Percentiles rank a stretch among this genome's conserved stretches.
Conservation (phyloP, 2,329 filamentous ascomycete genomes). For the Gliomastix tumulicola region DNA sequence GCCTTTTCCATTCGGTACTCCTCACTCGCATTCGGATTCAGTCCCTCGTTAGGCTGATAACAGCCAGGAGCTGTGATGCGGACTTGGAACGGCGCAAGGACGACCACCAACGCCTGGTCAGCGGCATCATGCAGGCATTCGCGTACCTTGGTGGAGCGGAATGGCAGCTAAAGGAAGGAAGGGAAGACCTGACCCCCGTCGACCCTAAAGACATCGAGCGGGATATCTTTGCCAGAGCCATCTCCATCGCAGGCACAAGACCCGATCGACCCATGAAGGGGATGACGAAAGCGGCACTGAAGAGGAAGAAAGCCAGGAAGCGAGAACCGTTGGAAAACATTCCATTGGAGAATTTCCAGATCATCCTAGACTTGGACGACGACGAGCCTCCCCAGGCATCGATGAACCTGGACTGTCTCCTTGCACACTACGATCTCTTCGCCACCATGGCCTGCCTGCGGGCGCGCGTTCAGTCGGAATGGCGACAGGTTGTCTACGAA, state of each 20-base stretch:
- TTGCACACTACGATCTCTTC: slow-evolving; percentile 15
- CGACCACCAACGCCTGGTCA: background rate
- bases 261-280: background rate
- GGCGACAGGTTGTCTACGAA: slow-evolving; percentile 35
- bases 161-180: background rate
- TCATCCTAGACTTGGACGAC: slow-evolving; percentile 27
- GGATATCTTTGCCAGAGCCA: background rate
- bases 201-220: background rate
- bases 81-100: background rate
- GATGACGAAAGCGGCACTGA: slow-evolving; percentile 22
- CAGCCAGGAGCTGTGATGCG: background rate
- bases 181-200: background rate
- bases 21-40: slow-evolving; percentile 19
- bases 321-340: slow-evolving; percentile 22
- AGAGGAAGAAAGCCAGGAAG: slow-evolving; percentile 26
- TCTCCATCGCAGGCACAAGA: background rate
- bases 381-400: background rate
- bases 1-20: slow-evolving; percentile 29
- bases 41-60: slow-evolving; percentile 21
- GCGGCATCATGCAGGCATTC: background rate
- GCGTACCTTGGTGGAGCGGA: background rate
- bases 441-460: slow-evolving; percentile 26
- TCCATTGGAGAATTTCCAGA: slow-evolving; percentile 24
- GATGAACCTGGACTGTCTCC: background rate
- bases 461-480: slow-evolving; percentile 27